Conservation (phyloP, 805 yeast species). For the Candida awuae region DNA sequence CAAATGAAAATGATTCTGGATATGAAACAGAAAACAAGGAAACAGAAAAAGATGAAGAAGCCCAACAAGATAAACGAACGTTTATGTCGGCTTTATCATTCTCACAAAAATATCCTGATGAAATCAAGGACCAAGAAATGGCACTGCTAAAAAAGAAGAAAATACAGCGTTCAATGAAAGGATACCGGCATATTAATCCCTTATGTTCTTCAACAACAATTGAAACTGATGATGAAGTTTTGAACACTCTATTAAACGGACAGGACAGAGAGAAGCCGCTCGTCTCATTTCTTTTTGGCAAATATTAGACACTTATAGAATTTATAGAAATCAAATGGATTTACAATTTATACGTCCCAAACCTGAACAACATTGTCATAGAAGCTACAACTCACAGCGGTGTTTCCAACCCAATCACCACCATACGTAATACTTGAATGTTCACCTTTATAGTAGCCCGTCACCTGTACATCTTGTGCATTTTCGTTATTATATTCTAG, state of each 20-base stretch:
- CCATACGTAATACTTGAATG: constrained; percentile 95
- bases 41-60: constrained; percentile 16
- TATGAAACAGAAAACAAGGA: not conserved
- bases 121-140: constrained; percentile 26
- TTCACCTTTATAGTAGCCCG: constrained; percentile 47
- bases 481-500: constrained; percentile 30
- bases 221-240: constrained; percentile 27
- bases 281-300: constrained; percentile 36
- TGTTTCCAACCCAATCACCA: constrained; percentile 69
- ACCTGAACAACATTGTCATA: constrained; percentile 76
- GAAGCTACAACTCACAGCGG: constrained; percentile 79
- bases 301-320: constrained; percentile 10
- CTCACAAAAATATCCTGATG: constrained; percentile 21
- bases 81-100: constrained; percentile 55
- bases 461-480: constrained; percentile 24
- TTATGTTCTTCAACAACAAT: constrained; percentile 1
- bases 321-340: not conserved
- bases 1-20: too few species aligned
- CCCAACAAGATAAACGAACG: constrained; percentile 19
- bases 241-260: constrained; percentile 24
- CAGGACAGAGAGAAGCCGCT: constrained; percentile 22
- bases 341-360: constrained; percentile 39
- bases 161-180: constrained; percentile 51
- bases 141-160: constrained; percentile 17
- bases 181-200: constrained; percentile 60